Base-by-base conservation (phyloP, 768 basidiomycete genomes). In the Xanthoconium purpureum region DNA sequence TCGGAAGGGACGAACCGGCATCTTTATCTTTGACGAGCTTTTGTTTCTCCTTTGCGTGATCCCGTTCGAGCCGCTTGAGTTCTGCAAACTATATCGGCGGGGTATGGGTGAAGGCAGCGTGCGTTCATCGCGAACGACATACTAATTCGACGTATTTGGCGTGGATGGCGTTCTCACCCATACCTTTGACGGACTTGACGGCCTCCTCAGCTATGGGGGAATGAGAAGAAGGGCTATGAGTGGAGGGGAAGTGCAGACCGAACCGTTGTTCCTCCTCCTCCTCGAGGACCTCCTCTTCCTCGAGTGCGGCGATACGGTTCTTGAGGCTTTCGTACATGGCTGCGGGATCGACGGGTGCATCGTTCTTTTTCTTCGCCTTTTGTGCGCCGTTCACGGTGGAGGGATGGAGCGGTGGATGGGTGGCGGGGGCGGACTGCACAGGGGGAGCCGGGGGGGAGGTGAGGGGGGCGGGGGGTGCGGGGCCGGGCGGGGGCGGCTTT, bases 21-120 rank as follows among this genome's bases (percentile, higher is more conserved):
- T 94, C 92, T 75, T 93, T 93, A 77, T 94, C 92, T 75, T 94
- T 94, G 47, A 83, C 78, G 32, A 94, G 77, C 67, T 94, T 94
- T 76, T 94, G 91, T 72, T 90, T 93, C 78, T 94, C 92, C 74
- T 91, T 94, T 39, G 91, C 86, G 65, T 93, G 88, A 67, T 93
- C 91, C 60, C 92, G 82, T 73, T 94, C 92, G 66, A 90, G 72
- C 50, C 89, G 81, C 70, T 93, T 93, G 70, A 91, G 76, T 71
- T 94, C 91, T 65, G 91, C 89, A 72, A 93, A 94, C 91, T 94
- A 65, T 24, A 65, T 47, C 62, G 67, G 50, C 57, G 55, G 54
- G 54, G 59, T 55, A 65, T 64, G 58, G 58, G 38, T 70, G 51
- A 65, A 60, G 60, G 54, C n/a, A 56, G 18, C 12, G 43, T 50